Conservation (phyloP, 1,139 yeast genomes). For the Yarrowia galli region DNA sequence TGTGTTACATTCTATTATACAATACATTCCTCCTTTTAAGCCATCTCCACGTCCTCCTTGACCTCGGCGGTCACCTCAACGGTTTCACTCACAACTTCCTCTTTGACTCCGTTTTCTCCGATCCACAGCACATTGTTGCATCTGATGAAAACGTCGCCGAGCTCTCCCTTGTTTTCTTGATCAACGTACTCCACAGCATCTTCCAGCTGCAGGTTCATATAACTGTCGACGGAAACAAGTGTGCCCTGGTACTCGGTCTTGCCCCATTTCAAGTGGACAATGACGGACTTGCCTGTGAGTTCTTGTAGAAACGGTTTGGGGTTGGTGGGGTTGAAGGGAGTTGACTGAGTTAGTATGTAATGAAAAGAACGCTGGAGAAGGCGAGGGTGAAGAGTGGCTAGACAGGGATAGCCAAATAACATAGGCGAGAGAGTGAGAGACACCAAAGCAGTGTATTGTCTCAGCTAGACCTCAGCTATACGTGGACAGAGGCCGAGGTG, state of each 20-base stretch:
- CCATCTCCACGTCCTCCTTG: slow-evolving; percentile 32
- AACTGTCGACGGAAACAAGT: slow-evolving; percentile 85
- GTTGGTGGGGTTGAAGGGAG: slow-evolving; percentile 61
- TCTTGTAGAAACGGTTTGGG: slow-evolving; percentile 91
- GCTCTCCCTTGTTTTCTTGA: slow-evolving; percentile 61
- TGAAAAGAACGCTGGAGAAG: not conserved
- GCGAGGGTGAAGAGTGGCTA: too few species aligned
- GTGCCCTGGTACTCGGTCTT: slow-evolving; percentile 87
- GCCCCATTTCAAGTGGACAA: slow-evolving; percentile 94
- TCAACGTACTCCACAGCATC: slow-evolving; percentile 69
- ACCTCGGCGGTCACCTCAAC: slow-evolving; percentile 14
- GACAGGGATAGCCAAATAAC: too few species aligned
- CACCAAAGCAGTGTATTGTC: too few species aligned
- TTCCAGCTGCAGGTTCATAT: slow-evolving; percentile 85
- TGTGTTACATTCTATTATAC: not conserved
- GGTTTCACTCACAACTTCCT: slow-evolving; percentile 31
- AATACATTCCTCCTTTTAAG: slow-evolving; percentile 1
- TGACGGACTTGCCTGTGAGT: slow-evolving; percentile 69
- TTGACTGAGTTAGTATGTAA: slow-evolving; percentile 22
- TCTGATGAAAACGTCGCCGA: slow-evolving; percentile 86
- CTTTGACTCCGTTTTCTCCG: slow-evolving; percentile 45
- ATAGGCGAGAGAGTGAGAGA: too few species aligned
- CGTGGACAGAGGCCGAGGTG: too few species aligned
- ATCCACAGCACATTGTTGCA: slow-evolving; percentile 57
- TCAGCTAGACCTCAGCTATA: too few species aligned